Evolutionary conservation across 2,329 filamentous ascomycete genomes (phyloP).

Genomic region (Diaporthe citriasiana): DNA sequence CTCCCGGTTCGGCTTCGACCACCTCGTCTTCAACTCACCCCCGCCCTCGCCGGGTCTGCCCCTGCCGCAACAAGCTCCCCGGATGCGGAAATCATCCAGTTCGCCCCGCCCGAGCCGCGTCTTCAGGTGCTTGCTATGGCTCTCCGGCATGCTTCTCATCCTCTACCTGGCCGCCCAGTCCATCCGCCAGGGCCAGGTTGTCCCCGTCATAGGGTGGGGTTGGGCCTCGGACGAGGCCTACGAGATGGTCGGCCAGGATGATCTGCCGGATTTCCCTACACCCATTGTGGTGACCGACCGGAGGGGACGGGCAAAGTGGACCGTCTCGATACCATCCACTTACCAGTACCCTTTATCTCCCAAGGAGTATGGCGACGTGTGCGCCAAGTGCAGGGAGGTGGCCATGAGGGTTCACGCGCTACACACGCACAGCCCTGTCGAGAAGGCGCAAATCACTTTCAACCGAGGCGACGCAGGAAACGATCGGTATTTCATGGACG

Average conservation of each 20-base stretch:
- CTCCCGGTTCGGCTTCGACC: slow-evolving; percentile 75
- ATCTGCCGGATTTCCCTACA: slow-evolving; percentile 79
- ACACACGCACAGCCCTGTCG: slow-evolving; percentile 56
- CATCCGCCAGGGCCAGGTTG: slow-evolving; percentile 50
- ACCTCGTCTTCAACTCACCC: slow-evolving; percentile 76
- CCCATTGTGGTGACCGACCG: slow-evolving; percentile 79
- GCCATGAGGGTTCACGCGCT: slow-evolving; percentile 69
- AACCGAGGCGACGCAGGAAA: slow-evolving; percentile 63
- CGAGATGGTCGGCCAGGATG: slow-evolving; percentile 76
- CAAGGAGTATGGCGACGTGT: slow-evolving; percentile 78
- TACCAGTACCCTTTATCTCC: slow-evolving; percentile 76
- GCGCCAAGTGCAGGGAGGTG: slow-evolving; percentile 75
- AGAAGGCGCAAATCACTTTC: slow-evolving; percentile 55
- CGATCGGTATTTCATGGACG: slow-evolving; percentile 81
- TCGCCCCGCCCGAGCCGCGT: slow-evolving; percentile 71
- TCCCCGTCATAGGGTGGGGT: slow-evolving; percentile 56
- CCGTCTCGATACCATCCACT: slow-evolving; percentile 80
- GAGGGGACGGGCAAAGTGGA: slow-evolving; percentile 79
- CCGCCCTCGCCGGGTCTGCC: slow-evolving; percentile 77
- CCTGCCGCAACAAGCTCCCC: slow-evolving; percentile 74
- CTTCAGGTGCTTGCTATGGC: slow-evolving; percentile 68
- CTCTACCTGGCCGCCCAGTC: slow-evolving; percentile 62
- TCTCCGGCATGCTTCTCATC: slow-evolving; percentile 63
- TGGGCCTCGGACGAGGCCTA: slow-evolving; percentile 62
- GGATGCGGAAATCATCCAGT: slow-evolving; percentile 69